Evolutionary conservation across 2,329 filamentous ascomycete genomes (phyloP), one percentile per base, ranked within the genome.

Genomic region (Diaporthe helianthi): DNA sequence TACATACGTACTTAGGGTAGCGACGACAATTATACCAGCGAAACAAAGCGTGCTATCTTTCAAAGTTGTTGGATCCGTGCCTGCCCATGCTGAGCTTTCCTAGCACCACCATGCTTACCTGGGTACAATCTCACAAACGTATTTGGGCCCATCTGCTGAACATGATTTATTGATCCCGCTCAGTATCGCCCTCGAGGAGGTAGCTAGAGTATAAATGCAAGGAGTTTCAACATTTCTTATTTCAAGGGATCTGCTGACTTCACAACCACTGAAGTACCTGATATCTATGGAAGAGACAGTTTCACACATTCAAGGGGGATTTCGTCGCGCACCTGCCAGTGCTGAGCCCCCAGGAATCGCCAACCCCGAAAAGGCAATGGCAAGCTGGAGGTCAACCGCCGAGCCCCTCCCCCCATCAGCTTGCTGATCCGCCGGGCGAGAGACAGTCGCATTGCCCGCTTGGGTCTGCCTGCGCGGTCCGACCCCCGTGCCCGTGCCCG

Each of bases 321-420:
- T 4, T n/a, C 8, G 10, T 7, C 2, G 10, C 26, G 1, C n/a
- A n/a, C n/a, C n/a, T n/a, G n/a, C 12, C 2, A 26, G 3, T 8
- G 4, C 3, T 1, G 12, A 10, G 8, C n/a, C 6, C 33, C 24
- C 13, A 26, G 22, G 33, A 24, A 41, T 3, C 8, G 33, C 15
- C 4, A 61, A 17, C 2, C 26, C 41, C 41, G 47, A 12, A 10
- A 19, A 8, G 4, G 58, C 58, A 26, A 61, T 47, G 2, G 19
- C 58, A 1, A 15, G 9, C 41, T 36, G 19, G 6, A 47, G 44
- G 4, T 17, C 6, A 0, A 2, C 13, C 29, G 36, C 6, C 0
- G 55, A 29, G 17, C 1, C 19, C 6, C 41, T 15, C 17, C 10
- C 22, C 5, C 26, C 15, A 4, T 24, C 12, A n/a, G 10, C 44